Conservation (phyloP, 2,329 filamentous ascomycete genomes). For the Byssochlamys sp. region DNA sequence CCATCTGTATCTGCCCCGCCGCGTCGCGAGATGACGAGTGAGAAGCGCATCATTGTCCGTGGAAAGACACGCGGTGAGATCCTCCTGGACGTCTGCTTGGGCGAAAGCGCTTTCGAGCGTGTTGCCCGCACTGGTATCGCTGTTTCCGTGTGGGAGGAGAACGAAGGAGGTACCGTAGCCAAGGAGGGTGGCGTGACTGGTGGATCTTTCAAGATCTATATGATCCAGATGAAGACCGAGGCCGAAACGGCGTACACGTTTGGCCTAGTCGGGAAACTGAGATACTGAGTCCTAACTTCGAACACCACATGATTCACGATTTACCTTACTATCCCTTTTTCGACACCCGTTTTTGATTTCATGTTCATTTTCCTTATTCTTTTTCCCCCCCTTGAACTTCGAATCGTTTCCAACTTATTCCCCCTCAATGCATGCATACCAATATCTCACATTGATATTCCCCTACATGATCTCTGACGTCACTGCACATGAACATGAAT, state of each 20-base stretch:
- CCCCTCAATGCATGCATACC: background rate
- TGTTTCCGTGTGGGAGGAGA: conserved; percentile 76
- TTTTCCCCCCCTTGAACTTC: background rate
- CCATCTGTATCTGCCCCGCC: conserved; percentile 23
- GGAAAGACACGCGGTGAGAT: conserved; percentile 58
- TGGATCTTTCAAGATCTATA: conserved; percentile 51
- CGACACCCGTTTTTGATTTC: background rate
- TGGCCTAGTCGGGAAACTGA: conserved; percentile 43
- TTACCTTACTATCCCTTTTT: background rate
- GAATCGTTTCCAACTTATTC: background rate
- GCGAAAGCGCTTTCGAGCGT: conserved; percentile 73
- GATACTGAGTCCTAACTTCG: conserved; percentile 30
- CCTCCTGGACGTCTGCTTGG: conserved; percentile 73
- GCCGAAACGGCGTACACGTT: conserved; percentile 47
- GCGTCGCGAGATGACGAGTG: conserved; percentile 52
- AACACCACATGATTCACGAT: background rate
- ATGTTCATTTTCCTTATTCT: background rate
- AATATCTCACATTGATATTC: background rate
- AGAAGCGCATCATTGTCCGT: conserved; percentile 76
- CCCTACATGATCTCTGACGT: background rate
- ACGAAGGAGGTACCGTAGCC: conserved; percentile 50
- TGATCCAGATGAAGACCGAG: conserved; percentile 53
- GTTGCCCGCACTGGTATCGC: conserved; percentile 80
- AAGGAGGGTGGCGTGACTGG: conserved; percentile 50
- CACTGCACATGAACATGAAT: background rate